These are phyloP conservation scores for Pythium rhizo-oryzae DNA, from an alignment of 352 stramenopile genomes.

Conservation along the genomic window DNA sequence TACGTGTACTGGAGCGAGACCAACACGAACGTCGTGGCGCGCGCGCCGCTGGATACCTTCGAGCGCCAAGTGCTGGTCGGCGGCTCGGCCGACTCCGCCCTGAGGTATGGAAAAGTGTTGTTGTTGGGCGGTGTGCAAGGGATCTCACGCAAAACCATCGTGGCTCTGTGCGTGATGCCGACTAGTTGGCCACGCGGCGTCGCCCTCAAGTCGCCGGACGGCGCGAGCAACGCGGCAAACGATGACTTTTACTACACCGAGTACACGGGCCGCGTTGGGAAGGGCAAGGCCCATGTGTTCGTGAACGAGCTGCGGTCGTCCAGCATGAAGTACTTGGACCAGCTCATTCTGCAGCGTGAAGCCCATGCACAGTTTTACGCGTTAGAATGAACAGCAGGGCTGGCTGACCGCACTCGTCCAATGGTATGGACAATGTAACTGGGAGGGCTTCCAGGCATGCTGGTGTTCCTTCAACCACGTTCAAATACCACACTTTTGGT, in stretches of 20 bases:
- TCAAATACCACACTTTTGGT: too few relatives aligned
- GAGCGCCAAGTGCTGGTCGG: conserved; percentile 53
- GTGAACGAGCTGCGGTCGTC: conserved; percentile 52
- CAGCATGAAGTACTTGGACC: conserved; percentile 65
- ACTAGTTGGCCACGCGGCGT: conserved; percentile 64
- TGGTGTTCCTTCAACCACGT: too few relatives aligned
- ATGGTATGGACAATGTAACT: too few relatives aligned
- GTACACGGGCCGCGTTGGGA: conserved; percentile 63
- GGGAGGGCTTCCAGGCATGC: too few relatives aligned
- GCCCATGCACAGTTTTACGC: conserved; percentile 37
- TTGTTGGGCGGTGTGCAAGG: neutral
- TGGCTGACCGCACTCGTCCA: too few relatives aligned
- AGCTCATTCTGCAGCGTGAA: conserved; percentile 41
- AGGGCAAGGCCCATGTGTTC: conserved; percentile 33
- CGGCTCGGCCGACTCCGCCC: conserved; percentile 47
- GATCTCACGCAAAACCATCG: neutral
- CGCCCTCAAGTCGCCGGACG: conserved; percentile 43
- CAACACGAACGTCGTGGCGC: conserved; percentile 65
- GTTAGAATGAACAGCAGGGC: conserved; percentile 34
- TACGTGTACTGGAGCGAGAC: conserved; percentile 67
- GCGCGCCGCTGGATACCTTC: conserved; percentile 46
- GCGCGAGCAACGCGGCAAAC: conserved; percentile 33
- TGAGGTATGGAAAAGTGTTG: conserved; percentile 42
- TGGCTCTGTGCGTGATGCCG: neutral
- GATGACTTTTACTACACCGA: conserved; percentile 59